These are phyloP conservation scores for Wickerhamomyces queroliae DNA, from an alignment of 805 yeast genomes.

Conservation along the genomic window DNA sequence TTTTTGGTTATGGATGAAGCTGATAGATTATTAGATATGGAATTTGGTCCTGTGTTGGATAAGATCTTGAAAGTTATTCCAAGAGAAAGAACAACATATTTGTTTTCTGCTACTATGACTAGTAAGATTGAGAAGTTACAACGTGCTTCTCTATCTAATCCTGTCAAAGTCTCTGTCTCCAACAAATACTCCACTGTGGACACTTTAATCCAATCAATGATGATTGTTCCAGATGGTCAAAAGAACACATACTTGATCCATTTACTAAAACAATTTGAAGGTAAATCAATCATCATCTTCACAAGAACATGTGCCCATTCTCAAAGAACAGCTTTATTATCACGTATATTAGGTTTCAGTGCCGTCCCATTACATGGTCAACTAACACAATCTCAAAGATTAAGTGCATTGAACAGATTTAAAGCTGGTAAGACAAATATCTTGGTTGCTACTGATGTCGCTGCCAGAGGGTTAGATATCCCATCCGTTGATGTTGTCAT, in stretches of 20 bases:
- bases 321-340: conserved; percentile 79
- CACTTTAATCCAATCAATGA: conserved; percentile 81
- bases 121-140: conserved; percentile 92
- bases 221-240: conserved; percentile 88
- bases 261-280: conserved; percentile 72
- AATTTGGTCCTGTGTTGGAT: conserved; percentile 91
- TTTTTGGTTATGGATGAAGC: conserved; percentile 96
- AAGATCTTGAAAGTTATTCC: conserved; percentile 83
- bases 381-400: conserved; percentile 74
- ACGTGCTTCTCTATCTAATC: conserved; percentile 83
- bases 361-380: conserved; percentile 96
- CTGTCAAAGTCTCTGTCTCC: conserved; percentile 88
- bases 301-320: conserved; percentile 95
- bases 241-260: conserved; percentile 86
- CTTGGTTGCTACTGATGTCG: conserved; percentile 79
- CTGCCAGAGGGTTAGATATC: conserved; percentile 85
- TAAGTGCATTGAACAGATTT: conserved; percentile 76
- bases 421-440: conserved; percentile 66
- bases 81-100: conserved; percentile 71
- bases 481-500: conserved; percentile 75
- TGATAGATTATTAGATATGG: conserved; percentile 91
- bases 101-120: conserved; percentile 97
- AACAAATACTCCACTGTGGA: conserved; percentile 90
- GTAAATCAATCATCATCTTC: conserved; percentile 84
- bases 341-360: conserved; percentile 76